phyloP scores from a whole-genome alignment of 257 asterid species.

The Solanum pennellii region DNA sequence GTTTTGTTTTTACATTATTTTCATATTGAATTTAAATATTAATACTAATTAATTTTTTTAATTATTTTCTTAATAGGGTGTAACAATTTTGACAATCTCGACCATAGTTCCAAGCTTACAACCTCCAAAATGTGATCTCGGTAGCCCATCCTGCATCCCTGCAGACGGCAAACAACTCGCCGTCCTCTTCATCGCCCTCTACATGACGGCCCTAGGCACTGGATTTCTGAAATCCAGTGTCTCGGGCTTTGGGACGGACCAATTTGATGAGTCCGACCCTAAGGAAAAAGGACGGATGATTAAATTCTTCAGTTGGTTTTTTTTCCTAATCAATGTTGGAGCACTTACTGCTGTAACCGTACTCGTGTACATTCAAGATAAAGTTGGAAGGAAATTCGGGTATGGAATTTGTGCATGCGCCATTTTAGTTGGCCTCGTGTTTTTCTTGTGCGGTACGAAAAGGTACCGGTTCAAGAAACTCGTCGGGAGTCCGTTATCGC shows the following conservation, averaged over 20 bases:
- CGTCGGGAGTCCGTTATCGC: slow-evolving; percentile 57
- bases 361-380: slow-evolving; percentile 69
- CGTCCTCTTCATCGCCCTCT: slow-evolving; percentile 48
- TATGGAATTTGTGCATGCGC: slow-evolving; percentile 79
- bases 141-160: slow-evolving; percentile 40
- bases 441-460: slow-evolving; percentile 50
- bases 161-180: slow-evolving; percentile 43
- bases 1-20: neutral
- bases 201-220: slow-evolving; percentile 79
- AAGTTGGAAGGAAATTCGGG: slow-evolving; percentile 65
- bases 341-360: slow-evolving; percentile 67
- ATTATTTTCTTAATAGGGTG: slow-evolving; percentile 35
- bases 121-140: slow-evolving; percentile 59
- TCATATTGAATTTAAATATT: neutral
- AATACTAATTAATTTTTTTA: neutral
- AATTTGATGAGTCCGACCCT: slow-evolving; percentile 57
- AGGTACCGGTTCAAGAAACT: slow-evolving; percentile 65
- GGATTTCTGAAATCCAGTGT: slow-evolving; percentile 85
- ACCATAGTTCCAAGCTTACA: slow-evolving; percentile 52
- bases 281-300: slow-evolving; percentile 49
- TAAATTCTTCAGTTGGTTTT: slow-evolving; percentile 86
- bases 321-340: slow-evolving; percentile 67
- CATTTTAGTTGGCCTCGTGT: slow-evolving; percentile 29
- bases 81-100: slow-evolving; percentile 55
- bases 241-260: slow-evolving; percentile 83